These are phyloP conservation scores for Cryptosporidium ubiquitum DNA, from an alignment of 169 alveolate species.

Conservation along the genomic window DNA sequence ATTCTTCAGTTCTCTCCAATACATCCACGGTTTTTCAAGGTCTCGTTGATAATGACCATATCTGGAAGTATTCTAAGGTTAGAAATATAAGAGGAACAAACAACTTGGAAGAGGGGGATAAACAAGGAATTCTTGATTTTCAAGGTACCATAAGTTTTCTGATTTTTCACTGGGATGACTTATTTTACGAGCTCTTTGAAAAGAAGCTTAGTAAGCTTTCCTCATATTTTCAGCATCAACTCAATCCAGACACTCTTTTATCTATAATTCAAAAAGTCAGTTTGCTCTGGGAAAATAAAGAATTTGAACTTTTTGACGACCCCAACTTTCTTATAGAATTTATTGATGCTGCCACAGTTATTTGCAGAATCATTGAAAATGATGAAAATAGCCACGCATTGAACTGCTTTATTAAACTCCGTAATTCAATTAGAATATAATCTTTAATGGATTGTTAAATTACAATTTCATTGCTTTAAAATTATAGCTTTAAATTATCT, in stretches of 20 bases:
- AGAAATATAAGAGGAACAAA: not conserved
- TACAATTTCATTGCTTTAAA: not conserved
- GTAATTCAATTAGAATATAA: slow-evolving; percentile 8
- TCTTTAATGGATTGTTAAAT: not conserved
- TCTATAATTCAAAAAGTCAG: slow-evolving; percentile 60
- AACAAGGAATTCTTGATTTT: slow-evolving; percentile 46
- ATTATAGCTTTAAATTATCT: not conserved
- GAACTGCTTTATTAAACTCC: slow-evolving; percentile 23
- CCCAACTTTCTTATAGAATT: slow-evolving; percentile 36
- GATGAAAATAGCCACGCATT: not conserved
- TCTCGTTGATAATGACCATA: slow-evolving; percentile 43
- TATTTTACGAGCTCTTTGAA: slow-evolving; percentile 28
- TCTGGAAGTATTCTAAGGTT: slow-evolving; percentile 56
- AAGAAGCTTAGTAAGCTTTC: slow-evolving; percentile 6
- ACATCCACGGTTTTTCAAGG: slow-evolving; percentile 54
- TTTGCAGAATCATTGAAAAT: slow-evolving; percentile 44
- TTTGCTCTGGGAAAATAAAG: slow-evolving; percentile 64
- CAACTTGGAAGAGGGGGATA: not conserved
- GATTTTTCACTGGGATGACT: slow-evolving; percentile 67
- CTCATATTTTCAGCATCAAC: not conserved
- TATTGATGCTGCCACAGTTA: slow-evolving; percentile 41
- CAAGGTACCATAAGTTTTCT: slow-evolving; percentile 55
- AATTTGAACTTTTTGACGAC: slow-evolving; percentile 54
- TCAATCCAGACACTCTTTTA: slow-evolving; percentile 44
- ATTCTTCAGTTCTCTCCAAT: slow-evolving; percentile 45